phyloP scores from a whole-genome alignment of 345 rosid species.

The Crucihimalaya himalaica region DNA sequence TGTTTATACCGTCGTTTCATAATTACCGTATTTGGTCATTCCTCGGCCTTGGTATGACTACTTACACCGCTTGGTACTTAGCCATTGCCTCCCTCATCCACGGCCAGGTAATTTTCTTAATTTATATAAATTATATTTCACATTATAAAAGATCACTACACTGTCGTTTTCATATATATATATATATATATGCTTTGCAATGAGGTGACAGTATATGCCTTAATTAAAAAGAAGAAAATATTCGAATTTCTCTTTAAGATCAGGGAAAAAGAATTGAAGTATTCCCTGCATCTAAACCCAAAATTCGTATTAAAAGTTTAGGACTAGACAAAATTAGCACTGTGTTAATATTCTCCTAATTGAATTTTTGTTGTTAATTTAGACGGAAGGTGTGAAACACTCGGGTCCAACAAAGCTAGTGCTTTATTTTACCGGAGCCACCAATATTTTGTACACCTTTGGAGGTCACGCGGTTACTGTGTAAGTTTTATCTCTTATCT shows the following conservation, averaged over 20 bases:
- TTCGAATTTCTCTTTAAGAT: conserved; percentile 27
- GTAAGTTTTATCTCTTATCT: conserved; percentile 49
- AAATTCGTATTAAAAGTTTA: conserved; percentile 16
- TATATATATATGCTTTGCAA: conserved; percentile 32
- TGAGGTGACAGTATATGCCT: conserved; percentile 42
- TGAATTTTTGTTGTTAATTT: neutral
- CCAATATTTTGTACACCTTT: conserved; percentile 93
- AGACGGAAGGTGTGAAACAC: conserved; percentile 73
- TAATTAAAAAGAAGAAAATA: neutral
- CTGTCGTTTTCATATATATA: conserved; percentile 33
- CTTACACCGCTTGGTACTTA: conserved; percentile 99
- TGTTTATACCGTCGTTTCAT: conserved; percentile 96
- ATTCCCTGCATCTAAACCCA: conserved; percentile 21
- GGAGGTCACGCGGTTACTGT: conserved; percentile 99
- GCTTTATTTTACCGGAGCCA: conserved; percentile 98
- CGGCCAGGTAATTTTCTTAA: conserved; percentile 61
- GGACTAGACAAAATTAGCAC: neutral
- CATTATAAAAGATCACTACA: neutral
- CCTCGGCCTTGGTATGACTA: conserved; percentile 97
- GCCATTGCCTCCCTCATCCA: conserved; percentile 75
- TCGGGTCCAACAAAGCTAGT: conserved; percentile 79
- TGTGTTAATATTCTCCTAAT: conserved; percentile 1
- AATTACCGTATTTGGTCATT: conserved; percentile 99
- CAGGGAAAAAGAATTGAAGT: conserved; percentile 22
- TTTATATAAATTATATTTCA: neutral